Percentiles rank a stretch among this genome's conserved stretches.
phyloP scores from a whole-genome alignment of 306 rosid species.

The Purshia tridentata region DNA sequence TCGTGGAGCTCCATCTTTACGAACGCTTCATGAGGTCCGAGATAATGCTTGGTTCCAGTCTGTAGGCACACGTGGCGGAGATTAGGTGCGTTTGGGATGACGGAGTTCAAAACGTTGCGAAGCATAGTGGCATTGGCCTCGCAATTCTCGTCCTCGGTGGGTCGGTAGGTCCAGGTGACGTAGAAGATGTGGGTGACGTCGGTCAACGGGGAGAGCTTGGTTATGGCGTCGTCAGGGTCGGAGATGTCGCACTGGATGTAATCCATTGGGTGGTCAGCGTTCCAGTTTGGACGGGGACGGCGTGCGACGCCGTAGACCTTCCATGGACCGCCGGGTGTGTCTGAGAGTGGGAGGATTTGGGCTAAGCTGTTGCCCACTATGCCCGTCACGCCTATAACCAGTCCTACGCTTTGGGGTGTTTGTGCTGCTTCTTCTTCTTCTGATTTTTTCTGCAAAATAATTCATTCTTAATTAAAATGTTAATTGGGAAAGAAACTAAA shows the following conservation, averaged over 20 bases:
- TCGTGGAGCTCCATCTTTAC: slow-evolving; percentile 39
- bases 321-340: slow-evolving; percentile 75
- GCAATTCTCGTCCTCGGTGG: slow-evolving; percentile 51
- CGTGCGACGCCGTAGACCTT: slow-evolving; percentile 72
- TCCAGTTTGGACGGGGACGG: slow-evolving; percentile 63
- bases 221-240: slow-evolving; percentile 40
- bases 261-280: slow-evolving; percentile 51
- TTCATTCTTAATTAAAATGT: not conserved
- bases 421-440: slow-evolving; percentile 50
- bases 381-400: slow-evolving; percentile 61
- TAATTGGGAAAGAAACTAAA: not conserved
- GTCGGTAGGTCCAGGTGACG: slow-evolving; percentile 49
- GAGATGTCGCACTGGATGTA: slow-evolving; percentile 68
- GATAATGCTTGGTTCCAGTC: slow-evolving; percentile 54
- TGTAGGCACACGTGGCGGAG: slow-evolving; percentile 69
- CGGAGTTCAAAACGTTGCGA: slow-evolving; percentile 46
- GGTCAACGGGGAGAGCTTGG: slow-evolving; percentile 57
- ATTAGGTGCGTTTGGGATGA: slow-evolving; percentile 55
- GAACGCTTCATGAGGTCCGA: slow-evolving; percentile 41
- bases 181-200: slow-evolving; percentile 69
- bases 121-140: slow-evolving; percentile 55
- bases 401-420: slow-evolving; percentile 40
- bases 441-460: slow-evolving; percentile 38
- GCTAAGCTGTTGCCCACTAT: slow-evolving; percentile 74
- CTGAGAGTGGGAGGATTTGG: slow-evolving; percentile 59